Evolutionary conservation across 306 rosid genomes (phyloP), one percentile per base, ranked within the genome.

Genomic region (Pueraria montana): DNA sequence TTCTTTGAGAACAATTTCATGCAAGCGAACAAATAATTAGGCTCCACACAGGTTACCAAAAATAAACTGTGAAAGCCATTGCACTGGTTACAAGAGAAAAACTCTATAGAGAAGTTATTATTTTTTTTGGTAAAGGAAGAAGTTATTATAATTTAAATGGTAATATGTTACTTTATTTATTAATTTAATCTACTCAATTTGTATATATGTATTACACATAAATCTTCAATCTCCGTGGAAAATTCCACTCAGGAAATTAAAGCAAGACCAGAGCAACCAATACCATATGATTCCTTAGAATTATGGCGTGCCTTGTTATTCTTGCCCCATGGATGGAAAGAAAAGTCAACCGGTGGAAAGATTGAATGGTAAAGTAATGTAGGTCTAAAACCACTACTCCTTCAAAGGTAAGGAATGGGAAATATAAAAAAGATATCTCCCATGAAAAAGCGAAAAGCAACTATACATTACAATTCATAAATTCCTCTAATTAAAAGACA

Each of bases 361-460:
- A 52, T 49, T 16, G 73, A 48, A 72, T 32, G 40, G 17, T 75
- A 18, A 40, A 66, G 49, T 30, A 20, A 34, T 53, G 85, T 42
- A 38, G 75, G 42, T 18, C 43, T 23, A 17, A 64, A 64, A 23
- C 24, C 46, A 64, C 56, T 16, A 61, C 77, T n/a, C 38, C 56
- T 66, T 63, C 66, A 30, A 45, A 48, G 79, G 70, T 20, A 66
- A 65, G 23, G 53, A 67, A 56, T 67, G 45, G 58, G 75, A 32
- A 70, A 61, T 63, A 71, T 30, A 61, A 61, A 83, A 83, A 79
- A 23, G 68, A 65, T 66, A 72, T 67, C 75, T 38, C 59, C 72
- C 18, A 36, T 74, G 63, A 30, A 43, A 49, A 5, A 30, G 56
- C 24, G 55, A 72, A 46, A 58, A 66, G 62, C 43, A 78, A 38